Percentiles rank a stretch among this genome's conserved stretches.
phyloP scores from a whole-genome alignment of 805 yeast species.

The Helenozyma rhizophorensis region DNA sequence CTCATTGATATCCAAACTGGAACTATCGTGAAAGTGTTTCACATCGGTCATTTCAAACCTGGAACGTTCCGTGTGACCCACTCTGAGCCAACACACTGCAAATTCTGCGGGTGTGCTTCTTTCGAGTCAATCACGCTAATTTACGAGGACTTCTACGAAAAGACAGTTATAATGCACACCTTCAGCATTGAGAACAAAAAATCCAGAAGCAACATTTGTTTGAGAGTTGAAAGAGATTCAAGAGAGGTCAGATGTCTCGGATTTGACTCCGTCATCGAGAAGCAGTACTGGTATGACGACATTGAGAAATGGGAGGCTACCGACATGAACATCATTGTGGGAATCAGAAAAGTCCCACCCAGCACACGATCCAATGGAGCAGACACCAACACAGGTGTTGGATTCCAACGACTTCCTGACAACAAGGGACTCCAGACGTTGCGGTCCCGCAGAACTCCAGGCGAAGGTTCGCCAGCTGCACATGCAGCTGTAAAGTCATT shows the following conservation, averaged over 20 bases:
- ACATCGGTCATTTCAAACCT: slow-evolving; percentile 58
- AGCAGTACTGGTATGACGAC: slow-evolving; percentile 58
- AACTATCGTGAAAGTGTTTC: slow-evolving; percentile 55
- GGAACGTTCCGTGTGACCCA: slow-evolving; percentile 67
- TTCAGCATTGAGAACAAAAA: slow-evolving; percentile 60
- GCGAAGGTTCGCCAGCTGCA: not conserved
- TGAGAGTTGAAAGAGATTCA: slow-evolving; percentile 89
- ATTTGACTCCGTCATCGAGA: slow-evolving; percentile 69
- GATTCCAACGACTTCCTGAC: slow-evolving; percentile 1
- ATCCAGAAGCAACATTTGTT: slow-evolving; percentile 75
- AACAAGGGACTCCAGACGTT: not conserved
- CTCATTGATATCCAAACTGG: slow-evolving; percentile 79
- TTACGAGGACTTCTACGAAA: slow-evolving; percentile 57
- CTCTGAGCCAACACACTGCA: slow-evolving; percentile 82
- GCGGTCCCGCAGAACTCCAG: not conserved
- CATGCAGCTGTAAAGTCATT: not conserved
- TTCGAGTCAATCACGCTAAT: slow-evolving; percentile 67
- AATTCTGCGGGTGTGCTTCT: slow-evolving; percentile 87
- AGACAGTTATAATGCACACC: slow-evolving; percentile 65
- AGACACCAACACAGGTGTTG: not conserved
- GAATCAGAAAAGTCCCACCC: slow-evolving; percentile 34
- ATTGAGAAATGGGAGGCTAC: slow-evolving; percentile 80
- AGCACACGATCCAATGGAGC: slow-evolving; percentile 6
- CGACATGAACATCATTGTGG: slow-evolving; percentile 73
- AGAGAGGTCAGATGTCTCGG: slow-evolving; percentile 89